Conservation (phyloP, 371 early-diverging fungal species). For the Rhizopus sp. region DNA sequence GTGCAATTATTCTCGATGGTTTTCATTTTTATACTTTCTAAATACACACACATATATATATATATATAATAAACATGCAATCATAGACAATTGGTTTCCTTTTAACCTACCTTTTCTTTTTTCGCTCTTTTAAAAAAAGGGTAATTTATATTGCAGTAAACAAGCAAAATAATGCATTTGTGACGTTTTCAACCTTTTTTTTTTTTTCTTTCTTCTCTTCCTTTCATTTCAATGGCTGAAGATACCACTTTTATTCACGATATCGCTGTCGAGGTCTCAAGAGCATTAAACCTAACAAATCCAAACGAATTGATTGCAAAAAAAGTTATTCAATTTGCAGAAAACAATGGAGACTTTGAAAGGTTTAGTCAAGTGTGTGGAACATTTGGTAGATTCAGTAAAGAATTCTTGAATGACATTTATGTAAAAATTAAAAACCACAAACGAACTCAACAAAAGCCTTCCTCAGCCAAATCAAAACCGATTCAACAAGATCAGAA, state of each 20-base stretch:
- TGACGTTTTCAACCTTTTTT: slow-evolving; percentile 4
- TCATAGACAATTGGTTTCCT: too few species aligned
- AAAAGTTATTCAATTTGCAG: slow-evolving; percentile 62
- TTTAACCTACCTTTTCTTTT: too few species aligned
- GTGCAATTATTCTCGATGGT: too few species aligned
- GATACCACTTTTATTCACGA: slow-evolving; percentile 52
- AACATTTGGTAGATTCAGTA: slow-evolving; percentile 62
- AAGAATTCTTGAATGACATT: slow-evolving; percentile 53
- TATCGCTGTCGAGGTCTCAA: slow-evolving; percentile 61
- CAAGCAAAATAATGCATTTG: neutral
- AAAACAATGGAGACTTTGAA: slow-evolving; percentile 51
- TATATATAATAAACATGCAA: too few species aligned
- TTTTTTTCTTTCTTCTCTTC: neutral
- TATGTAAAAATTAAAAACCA: slow-evolving; percentile 46
- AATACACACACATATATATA: too few species aligned
- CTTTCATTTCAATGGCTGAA: slow-evolving; percentile 26
- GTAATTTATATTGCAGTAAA: too few species aligned
- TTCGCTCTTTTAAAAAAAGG: too few species aligned
- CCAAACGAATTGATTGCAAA: slow-evolving; percentile 62
- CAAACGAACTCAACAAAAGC: slow-evolving; percentile 20
- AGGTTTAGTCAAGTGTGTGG: slow-evolving; percentile 60
- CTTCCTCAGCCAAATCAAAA: slow-evolving; percentile 7
- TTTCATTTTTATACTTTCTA: too few species aligned
- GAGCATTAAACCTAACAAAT: slow-evolving; percentile 60
- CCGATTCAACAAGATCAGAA: slow-evolving; percentile 11